phyloP scores from a whole-genome alignment of 768 basidiomycete genomes.

The Cyclocybe aegerita region DNA sequence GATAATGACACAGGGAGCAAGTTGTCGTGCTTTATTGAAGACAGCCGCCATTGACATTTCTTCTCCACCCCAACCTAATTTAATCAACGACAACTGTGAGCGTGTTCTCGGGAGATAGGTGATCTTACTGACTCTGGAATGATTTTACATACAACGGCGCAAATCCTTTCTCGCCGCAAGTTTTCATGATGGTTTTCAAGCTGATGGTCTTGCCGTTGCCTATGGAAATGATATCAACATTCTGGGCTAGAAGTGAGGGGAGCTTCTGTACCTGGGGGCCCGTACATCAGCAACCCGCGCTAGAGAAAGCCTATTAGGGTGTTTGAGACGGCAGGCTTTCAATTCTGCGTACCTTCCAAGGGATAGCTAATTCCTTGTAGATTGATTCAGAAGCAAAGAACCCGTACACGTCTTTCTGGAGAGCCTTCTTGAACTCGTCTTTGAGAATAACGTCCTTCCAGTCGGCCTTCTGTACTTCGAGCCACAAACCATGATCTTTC shows the following conservation, averaged over 20 bases:
- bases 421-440: slow-evolving; percentile 59
- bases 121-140: slow-evolving; percentile 53
- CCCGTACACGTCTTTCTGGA: slow-evolving; percentile 75
- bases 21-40: slow-evolving; percentile 71
- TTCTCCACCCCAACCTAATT: slow-evolving; percentile 57
- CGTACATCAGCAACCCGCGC: slow-evolving; percentile 82
- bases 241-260: not conserved
- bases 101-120: not conserved
- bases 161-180: slow-evolving; percentile 59
- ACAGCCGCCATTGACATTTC: slow-evolving; percentile 65
- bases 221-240: slow-evolving; percentile 12
- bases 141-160: slow-evolving; percentile 81
- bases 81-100: not conserved
- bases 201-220: slow-evolving; percentile 88
- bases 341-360: slow-evolving; percentile 67
- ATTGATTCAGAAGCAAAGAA: slow-evolving; percentile 77
- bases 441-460: slow-evolving; percentile 79
- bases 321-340: not conserved
- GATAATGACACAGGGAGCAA: slow-evolving; percentile 65
- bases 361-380: slow-evolving; percentile 73
- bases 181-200: slow-evolving; percentile 80
- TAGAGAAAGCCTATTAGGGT: slow-evolving; percentile 22
- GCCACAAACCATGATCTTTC: slow-evolving; percentile 63
- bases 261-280: slow-evolving; percentile 61
- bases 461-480: slow-evolving; percentile 57